Evolutionary conservation across 495 filamentous ascomycete species (phyloP).

Genomic region (Poronia punctata): DNA sequence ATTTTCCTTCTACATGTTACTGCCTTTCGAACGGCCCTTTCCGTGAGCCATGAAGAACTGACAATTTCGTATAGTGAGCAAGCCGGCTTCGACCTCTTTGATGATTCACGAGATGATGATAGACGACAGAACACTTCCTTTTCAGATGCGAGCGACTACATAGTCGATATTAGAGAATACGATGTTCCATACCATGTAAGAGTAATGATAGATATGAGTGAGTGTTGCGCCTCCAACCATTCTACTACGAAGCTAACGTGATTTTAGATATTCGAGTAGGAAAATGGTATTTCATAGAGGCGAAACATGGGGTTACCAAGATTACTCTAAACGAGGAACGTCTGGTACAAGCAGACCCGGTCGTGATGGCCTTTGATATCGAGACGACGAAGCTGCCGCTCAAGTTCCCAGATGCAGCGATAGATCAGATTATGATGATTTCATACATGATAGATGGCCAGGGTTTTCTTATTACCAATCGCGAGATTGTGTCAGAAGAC

Average conservation of each 20-base stretch:
- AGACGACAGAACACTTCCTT: conserved; percentile 69
- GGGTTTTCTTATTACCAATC: conserved; percentile 95
- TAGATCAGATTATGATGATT: conserved; percentile 99
- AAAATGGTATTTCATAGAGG: conserved; percentile 95
- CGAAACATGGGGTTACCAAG: conserved; percentile 79
- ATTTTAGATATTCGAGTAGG: conserved; percentile 80
- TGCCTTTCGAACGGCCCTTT: no score
- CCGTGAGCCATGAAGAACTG: no score
- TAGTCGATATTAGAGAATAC: conserved; percentile 98
- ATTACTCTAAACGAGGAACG: conserved; percentile 83
- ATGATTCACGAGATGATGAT: conserved; percentile 78
- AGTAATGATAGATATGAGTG: conserved; percentile 92
- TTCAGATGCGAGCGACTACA: conserved; percentile 89
- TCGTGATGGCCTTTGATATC: conserved; percentile 97
- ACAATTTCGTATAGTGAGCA: conserved; percentile 54
- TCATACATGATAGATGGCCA: conserved; percentile 99
- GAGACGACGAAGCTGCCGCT: conserved; percentile 94
- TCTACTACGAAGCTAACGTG: conserved; percentile 16
- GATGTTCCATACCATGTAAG: conserved; percentile 99
- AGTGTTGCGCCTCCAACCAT: conserved; percentile 12
- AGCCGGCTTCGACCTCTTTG: conserved; percentile 92
- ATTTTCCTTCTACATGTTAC: conserved; percentile 9
- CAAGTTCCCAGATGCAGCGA: conserved; percentile 93
- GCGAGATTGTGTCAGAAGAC: conserved; percentile 96
- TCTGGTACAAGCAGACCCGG: conserved; percentile 80